These are phyloP conservation scores for Cystofilobasidium bisporidii DNA, from an alignment of 768 basidiomycete genomes.

Conservation along the genomic window DNA sequence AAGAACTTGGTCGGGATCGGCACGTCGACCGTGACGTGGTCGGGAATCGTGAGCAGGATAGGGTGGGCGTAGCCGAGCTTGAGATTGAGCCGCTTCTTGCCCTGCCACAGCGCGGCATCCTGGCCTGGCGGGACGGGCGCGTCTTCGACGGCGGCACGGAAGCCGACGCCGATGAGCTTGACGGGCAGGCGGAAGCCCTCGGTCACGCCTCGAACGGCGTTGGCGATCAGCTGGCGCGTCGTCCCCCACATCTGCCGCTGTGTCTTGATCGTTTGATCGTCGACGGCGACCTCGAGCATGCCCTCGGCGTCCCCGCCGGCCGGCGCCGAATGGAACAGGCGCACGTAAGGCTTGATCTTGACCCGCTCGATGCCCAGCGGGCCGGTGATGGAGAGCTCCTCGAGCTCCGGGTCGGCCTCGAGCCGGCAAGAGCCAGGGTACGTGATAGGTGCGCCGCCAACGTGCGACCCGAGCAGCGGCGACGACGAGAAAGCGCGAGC, in stretches of 20 bases:
- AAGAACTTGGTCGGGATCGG: slow-evolving; percentile 74
- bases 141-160: slow-evolving; percentile 73
- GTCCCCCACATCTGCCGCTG: slow-evolving; percentile 95
- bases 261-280: slow-evolving; percentile 55
- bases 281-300: slow-evolving; percentile 33
- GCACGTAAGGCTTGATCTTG: slow-evolving; percentile 47
- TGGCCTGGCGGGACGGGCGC: slow-evolving; percentile 48
- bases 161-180: slow-evolving; percentile 89
- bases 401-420: slow-evolving; percentile 39
- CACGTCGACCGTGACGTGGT: slow-evolving; percentile 68
- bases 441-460: slow-evolving; percentile 47
- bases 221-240: slow-evolving; percentile 76
- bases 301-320: slow-evolving; percentile 11
- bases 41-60: slow-evolving; percentile 70
- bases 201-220: slow-evolving; percentile 82
- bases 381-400: slow-evolving; percentile 51
- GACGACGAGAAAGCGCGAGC: slow-evolving; percentile 31
- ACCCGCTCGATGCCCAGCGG: slow-evolving; percentile 51
- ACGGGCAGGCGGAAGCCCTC: slow-evolving; percentile 74
- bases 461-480: slow-evolving; percentile 40
- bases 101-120: slow-evolving; percentile 30
- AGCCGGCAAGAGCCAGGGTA: slow-evolving; percentile 43
- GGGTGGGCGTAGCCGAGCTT: slow-evolving; percentile 88
- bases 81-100: slow-evolving; percentile 53
- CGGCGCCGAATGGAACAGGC: slow-evolving; percentile 33